These are phyloP conservation scores for Pseudogymnoascus sp. DNA, from an alignment of 2,329 filamentous ascomycete genomes.

Conservation along the genomic window DNA sequence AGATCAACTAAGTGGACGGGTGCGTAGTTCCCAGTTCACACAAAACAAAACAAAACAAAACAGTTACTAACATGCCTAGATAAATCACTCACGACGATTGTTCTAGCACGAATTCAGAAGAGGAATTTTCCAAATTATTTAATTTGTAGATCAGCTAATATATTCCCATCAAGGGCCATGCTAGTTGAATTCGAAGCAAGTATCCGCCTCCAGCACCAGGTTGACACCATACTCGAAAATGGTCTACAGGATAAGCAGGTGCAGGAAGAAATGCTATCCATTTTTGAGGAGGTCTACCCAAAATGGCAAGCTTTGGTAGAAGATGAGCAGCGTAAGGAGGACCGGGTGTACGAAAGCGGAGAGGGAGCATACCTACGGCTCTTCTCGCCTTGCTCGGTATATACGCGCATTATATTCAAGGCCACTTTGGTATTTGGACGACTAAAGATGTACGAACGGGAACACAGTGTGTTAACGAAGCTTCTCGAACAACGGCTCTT, in stretches of 20 bases:
- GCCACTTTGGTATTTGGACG: constrained; percentile 69
- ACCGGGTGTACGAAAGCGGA: constrained; percentile 65
- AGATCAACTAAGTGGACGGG: constrained; percentile 85
- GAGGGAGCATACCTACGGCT: constrained; percentile 84
- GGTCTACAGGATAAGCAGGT: constrained; percentile 58
- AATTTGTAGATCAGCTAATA: constrained; percentile 80
- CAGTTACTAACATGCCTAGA: constrained; percentile 36
- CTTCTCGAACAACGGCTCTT: constrained; percentile 76
- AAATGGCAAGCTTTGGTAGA: constrained; percentile 68
- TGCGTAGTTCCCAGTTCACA: neutral
- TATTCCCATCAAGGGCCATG: constrained; percentile 67
- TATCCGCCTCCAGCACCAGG: constrained; percentile 67
- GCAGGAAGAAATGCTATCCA: constrained; percentile 57
- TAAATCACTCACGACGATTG: constrained; percentile 90
- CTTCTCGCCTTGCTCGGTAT: constrained; percentile 86
- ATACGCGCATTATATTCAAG: constrained; percentile 89
- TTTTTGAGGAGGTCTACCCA: constrained; percentile 66
- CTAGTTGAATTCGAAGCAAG: constrained; percentile 86
- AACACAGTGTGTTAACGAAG: constrained; percentile 65
- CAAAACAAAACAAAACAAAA: too few relatives aligned
- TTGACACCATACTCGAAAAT: constrained; percentile 75
- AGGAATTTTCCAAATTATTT: constrained; percentile 86
- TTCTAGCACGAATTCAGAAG: constrained; percentile 79
- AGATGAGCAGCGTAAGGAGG: constrained; percentile 72
- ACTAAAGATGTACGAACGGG: constrained; percentile 69